These are phyloP conservation scores for Boletus huronensis DNA, from an alignment of 768 basidiomycete genomes.

Conservation along the genomic window DNA sequence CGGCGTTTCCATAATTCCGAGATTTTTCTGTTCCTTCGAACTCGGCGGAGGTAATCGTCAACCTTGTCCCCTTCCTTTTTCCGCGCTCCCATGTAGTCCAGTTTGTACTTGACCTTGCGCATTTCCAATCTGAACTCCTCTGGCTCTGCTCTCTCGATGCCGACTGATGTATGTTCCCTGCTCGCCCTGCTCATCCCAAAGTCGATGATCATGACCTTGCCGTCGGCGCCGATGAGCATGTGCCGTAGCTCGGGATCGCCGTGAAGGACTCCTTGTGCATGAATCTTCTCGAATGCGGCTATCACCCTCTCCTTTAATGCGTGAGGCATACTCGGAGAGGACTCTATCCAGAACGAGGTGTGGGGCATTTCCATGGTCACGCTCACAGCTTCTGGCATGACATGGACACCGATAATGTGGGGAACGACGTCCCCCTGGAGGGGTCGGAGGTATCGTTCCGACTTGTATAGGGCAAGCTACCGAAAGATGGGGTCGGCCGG, in stretches of 20 bases:
- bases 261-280: constrained; percentile 46
- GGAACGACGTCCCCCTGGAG: constrained; percentile 56
- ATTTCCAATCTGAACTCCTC: constrained; percentile 49
- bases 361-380: constrained; percentile 55
- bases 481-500: constrained; percentile 4
- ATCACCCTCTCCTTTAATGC: constrained; percentile 51
- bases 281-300: constrained; percentile 46
- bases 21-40: constrained; percentile 27
- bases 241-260: constrained; percentile 47
- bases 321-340: constrained; percentile 53
- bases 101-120: constrained; percentile 52
- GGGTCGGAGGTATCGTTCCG: constrained; percentile 40
- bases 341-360: constrained; percentile 57
- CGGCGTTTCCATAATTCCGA: constrained; percentile 29
- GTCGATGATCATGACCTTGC: constrained; percentile 51
- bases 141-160: constrained; percentile 35
- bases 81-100: constrained; percentile 43
- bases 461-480: constrained; percentile 53
- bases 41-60: constrained; percentile 28
- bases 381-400: constrained; percentile 37
- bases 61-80: constrained; percentile 35
- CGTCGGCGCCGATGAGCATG: constrained; percentile 54
- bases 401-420: constrained; percentile 47
- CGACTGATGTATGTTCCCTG: constrained; percentile 30
- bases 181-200: constrained; percentile 43